Evolutionary conservation across 176 grass and related monocot genomes (phyloP), one percentile per base, ranked within the genome.

Genomic region (Paspalum vaginatum): DNA sequence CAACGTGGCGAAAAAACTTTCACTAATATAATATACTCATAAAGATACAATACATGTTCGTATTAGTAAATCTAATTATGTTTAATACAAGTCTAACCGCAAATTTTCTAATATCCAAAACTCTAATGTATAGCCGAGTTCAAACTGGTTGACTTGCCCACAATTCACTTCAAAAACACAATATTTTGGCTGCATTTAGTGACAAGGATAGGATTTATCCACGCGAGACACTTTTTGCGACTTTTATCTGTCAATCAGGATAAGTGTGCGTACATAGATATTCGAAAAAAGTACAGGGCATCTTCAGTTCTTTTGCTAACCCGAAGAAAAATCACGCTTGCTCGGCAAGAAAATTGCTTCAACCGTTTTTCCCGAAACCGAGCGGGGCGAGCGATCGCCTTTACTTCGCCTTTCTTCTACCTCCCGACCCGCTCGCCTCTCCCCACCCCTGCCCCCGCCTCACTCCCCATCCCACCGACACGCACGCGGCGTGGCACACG

Each of bases 391-490:
- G 39, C 72, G 53, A 18, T 18, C 61, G 61, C 61, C 15, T 44
- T 56, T 42, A 12, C 11, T 7, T 40, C n/a, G 7, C 18, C 55
- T 42, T 69, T 83, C 86, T 89, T 85, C 87, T 20, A 50, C 82
- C 77, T 81, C 77, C 82, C 45, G 75, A 80, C 72, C 46, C 32
- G 21, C 59, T 52, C 43, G 4, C 63, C 17, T 45, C 38, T 7
- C 41, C n/a, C 21, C 20, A 5, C 56, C 25, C 39, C 16, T 16
- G 1, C 2, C 79, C 46, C n/a, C 83, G 3, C 22, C 21, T 44
- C 86, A 12, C 76, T 20, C 81, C 49, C 70, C 87, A 85, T 70
- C 72, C 56, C 87, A 89, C 87, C 87, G 83, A 85, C 83, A 72
- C 59, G 8, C 73, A 72, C 59, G 8, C 73, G 8, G 4, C 46